phyloP scores from a whole-genome alignment of 805 yeast genomes.

The Suhomyces prunicola region DNA sequence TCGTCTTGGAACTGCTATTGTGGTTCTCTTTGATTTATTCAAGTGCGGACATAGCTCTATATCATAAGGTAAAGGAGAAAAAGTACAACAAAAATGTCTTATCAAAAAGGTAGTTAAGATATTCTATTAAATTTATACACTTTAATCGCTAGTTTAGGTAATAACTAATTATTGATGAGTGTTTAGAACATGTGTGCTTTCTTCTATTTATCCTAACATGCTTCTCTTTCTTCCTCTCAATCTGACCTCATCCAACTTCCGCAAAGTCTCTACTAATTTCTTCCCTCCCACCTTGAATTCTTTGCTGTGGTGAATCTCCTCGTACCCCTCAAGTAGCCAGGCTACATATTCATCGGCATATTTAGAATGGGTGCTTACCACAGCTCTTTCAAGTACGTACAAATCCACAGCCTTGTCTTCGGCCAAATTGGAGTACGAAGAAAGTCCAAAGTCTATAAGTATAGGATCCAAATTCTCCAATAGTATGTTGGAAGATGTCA shows the following conservation, averaged over 20 bases:
- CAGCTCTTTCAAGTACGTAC: constrained; percentile 90
- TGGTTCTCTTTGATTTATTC: no score
- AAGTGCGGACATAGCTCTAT: no score
- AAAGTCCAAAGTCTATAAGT: constrained; percentile 89
- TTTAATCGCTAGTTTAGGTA: background rate
- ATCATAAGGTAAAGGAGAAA: no score
- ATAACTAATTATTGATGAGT: background rate
- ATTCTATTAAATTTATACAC: no score
- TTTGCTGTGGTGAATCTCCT: constrained; percentile 29
- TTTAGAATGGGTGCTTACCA: constrained; percentile 84
- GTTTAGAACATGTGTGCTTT: no score
- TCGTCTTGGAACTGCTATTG: no score
- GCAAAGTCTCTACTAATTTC: constrained; percentile 50
- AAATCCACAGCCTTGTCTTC: constrained; percentile 98
- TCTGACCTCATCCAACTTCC: constrained; percentile 78
- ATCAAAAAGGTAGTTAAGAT: no score
- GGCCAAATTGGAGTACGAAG: constrained; percentile 66
- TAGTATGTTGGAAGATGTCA: constrained; percentile 86
- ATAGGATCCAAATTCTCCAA: constrained; percentile 46
- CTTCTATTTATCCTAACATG: constrained; percentile 62
- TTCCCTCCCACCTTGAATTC: constrained; percentile 34
- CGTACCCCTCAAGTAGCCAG: constrained; percentile 75
- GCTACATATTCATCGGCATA: constrained; percentile 59
- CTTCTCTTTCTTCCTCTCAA: constrained; percentile 93
- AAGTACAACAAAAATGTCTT: no score